These are phyloP conservation scores for Globisporangium ultimum DNA, from an alignment of 352 stramenopile genomes.

Conservation along the genomic window DNA sequence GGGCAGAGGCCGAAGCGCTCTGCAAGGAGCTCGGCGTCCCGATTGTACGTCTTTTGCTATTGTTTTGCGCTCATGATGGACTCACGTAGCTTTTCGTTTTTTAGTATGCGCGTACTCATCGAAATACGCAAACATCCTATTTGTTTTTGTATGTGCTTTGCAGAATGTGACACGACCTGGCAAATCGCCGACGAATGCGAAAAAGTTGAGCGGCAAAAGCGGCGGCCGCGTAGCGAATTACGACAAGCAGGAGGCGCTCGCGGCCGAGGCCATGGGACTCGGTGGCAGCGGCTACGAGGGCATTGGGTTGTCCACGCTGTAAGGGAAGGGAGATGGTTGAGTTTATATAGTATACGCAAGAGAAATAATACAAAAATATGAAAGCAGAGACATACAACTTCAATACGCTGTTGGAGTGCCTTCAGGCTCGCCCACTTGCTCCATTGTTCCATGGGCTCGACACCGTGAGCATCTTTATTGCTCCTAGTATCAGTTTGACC, in stretches of 20 bases:
- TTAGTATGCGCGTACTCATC: too few relatives aligned
- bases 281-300: constrained; percentile 48
- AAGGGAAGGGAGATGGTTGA: constrained; percentile 2
- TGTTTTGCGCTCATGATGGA: constrained; percentile 1
- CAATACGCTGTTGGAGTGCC: too few relatives aligned
- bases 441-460: too few relatives aligned
- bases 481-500: too few relatives aligned
- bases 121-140: constrained; percentile 8
- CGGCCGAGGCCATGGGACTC: constrained; percentile 59
- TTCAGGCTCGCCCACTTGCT: too few relatives aligned
- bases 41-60: constrained; percentile 32
- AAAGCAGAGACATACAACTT: too few relatives aligned
- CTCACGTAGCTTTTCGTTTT: too few relatives aligned
- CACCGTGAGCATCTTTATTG: too few relatives aligned
- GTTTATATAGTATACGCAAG: constrained; percentile 3
- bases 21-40: constrained; percentile 70
- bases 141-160: constrained; percentile 4
- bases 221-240: constrained; percentile 16
- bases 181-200: constrained; percentile 41
- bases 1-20: constrained; percentile 72
- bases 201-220: constrained; percentile 24
- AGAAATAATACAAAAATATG: neutral
- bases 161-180: constrained; percentile 50
- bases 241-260: constrained; percentile 40
- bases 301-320: constrained; percentile 62